Percentiles rank a stretch among this genome's conserved stretches.
Evolutionary conservation across 116 monocot genomes (phyloP).

Genomic region (Papilionanthe hybrid): DNA sequence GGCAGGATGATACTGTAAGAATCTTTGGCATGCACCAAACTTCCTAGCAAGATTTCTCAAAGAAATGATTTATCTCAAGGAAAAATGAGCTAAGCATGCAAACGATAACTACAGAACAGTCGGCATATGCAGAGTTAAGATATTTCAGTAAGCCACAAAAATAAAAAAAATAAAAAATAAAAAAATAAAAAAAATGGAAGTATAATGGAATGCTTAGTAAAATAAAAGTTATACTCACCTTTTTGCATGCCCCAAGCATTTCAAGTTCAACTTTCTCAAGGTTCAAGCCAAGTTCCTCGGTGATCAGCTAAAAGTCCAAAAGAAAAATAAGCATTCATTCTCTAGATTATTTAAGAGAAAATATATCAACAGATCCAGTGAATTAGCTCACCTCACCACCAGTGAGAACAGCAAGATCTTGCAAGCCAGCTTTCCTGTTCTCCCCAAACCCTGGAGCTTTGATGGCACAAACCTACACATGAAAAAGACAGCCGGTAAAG

Average conservation of each 20-base stretch:
- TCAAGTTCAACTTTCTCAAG: conserved; percentile 64
- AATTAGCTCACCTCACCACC: conserved; percentile 60
- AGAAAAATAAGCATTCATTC: neutral
- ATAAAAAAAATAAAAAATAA: neutral
- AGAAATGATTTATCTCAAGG: too few species aligned
- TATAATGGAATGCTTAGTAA: neutral
- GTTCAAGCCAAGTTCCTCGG: conserved; percentile 74
- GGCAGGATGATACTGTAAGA: neutral
- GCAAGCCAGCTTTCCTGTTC: conserved; percentile 70
- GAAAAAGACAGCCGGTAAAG: neutral
- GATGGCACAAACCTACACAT: conserved; percentile 76
- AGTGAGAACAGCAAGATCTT: conserved; percentile 77
- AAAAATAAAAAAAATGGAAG: neutral
- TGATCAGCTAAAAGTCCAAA: conserved; percentile 36
- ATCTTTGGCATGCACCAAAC: neutral
- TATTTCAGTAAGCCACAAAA: too few species aligned
- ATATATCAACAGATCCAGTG: neutral
- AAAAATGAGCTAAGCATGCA: too few species aligned
- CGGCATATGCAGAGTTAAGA: too few species aligned
- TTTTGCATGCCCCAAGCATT: conserved; percentile 72
- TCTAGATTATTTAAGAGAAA: neutral
- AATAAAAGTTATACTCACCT: conserved; percentile 19
- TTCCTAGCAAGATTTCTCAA: neutral
- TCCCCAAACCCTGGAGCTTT: conserved; percentile 97
- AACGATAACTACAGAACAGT: too few species aligned